Conservation (phyloP, 2,329 filamentous ascomycete genomes). For the Thielaviopsis punctulata region DNA sequence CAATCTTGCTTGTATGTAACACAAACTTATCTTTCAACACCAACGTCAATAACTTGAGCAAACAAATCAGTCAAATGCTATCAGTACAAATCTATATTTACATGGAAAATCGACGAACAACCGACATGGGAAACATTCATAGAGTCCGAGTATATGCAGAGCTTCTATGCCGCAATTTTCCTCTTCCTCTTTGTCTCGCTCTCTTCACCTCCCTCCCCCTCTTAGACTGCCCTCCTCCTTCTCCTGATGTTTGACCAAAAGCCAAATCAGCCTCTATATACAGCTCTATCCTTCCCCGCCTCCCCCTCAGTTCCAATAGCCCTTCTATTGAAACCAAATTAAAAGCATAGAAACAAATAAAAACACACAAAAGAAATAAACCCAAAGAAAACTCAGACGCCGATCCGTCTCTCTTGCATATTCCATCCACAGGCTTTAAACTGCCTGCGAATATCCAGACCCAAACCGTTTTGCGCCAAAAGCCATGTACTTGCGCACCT, state of each 20-base stretch:
- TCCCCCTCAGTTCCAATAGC: background rate
- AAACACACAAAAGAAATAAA: slow-evolving; percentile 1
- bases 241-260: background rate
- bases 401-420: background rate
- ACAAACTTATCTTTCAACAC: too few relatives aligned
- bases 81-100: background rate
- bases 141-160: background rate
- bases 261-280: background rate
- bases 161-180: background rate
- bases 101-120: background rate
- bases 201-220: too few relatives aligned
- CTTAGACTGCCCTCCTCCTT: background rate
- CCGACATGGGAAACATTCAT: background rate
- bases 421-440: slow-evolving; percentile 1
- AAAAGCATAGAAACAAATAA: too few relatives aligned
- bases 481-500: slow-evolving; percentile 65
- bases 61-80: background rate
- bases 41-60: background rate
- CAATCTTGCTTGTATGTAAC: background rate
- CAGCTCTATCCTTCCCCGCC: background rate
- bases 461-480: slow-evolving; percentile 39
- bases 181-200: background rate
- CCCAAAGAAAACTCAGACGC: slow-evolving; percentile 1
- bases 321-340: background rate
- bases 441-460: slow-evolving; percentile 29